A percentile compares a stretch with the other conserved stretches of the same genome.
These are phyloP conservation scores for Yamadazyma laniorum DNA, from an alignment of 805 yeast genomes.

Conservation along the genomic window DNA sequence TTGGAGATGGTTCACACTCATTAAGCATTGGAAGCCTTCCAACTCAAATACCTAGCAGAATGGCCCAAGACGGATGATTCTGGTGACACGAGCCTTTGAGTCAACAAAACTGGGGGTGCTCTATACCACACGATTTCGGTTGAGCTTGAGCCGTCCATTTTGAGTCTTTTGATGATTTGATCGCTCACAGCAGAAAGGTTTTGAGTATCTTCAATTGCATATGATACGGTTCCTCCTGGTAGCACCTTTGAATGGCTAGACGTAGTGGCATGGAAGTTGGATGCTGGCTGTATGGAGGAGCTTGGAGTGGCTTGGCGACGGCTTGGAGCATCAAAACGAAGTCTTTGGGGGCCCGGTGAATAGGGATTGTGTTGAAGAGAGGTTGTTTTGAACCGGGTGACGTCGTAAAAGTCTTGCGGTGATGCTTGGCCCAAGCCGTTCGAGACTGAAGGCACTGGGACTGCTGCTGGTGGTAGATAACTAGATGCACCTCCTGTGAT, in stretches of 20 bases:
- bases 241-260: conserved; percentile 36
- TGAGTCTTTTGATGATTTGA: conserved; percentile 24
- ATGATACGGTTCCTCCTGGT: conserved; percentile 40
- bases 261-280: conserved; percentile 27
- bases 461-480: conserved; percentile 1
- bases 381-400: conserved; percentile 6
- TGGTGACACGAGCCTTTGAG: conserved; percentile 17
- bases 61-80: conserved; percentile 54
- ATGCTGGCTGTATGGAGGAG: background rate
- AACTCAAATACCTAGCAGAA: conserved; percentile 67
- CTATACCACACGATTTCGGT: conserved; percentile 58
- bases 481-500: background rate
- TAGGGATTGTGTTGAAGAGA: conserved; percentile 3
- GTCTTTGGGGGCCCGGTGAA: conserved; percentile 4
- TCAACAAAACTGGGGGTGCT: conserved; percentile 54
- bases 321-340: background rate
- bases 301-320: conserved; percentile 5
- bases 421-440: conserved; percentile 1
- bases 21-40: conserved; percentile 28
- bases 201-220: conserved; percentile 22
- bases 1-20: too few relatives aligned
- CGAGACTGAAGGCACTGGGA: conserved; percentile 2
- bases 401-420: conserved; percentile 4
- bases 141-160: conserved; percentile 10
- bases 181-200: conserved; percentile 22